phyloP scores from a whole-genome alignment of 2,329 filamentous ascomycete genomes.

The Allantophomopsis lycopodina region DNA sequence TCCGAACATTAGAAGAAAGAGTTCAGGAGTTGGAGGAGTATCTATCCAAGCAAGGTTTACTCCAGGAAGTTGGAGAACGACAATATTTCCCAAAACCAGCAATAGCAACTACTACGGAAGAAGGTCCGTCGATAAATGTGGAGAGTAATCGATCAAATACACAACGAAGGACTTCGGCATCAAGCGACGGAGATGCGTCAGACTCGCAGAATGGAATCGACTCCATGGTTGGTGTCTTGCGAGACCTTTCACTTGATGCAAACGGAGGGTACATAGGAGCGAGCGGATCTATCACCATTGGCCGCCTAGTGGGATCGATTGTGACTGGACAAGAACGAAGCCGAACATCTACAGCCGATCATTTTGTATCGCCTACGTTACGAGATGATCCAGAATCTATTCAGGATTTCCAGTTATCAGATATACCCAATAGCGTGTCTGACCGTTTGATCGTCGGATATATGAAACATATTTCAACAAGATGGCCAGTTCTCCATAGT shows the following conservation, averaged over 20 bases:
- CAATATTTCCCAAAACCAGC: too few species aligned
- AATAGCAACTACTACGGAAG: too few species aligned
- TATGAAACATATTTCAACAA: conserved; percentile 4
- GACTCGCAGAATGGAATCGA: background rate
- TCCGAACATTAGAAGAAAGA: background rate
- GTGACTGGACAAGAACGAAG: conserved; percentile 1
- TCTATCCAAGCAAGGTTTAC: too few species aligned
- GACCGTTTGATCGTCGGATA: conserved; percentile 2
- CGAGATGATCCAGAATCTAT: background rate
- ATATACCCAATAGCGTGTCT: conserved; percentile 1
- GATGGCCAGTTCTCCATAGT: conserved; percentile 1
- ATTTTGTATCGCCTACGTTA: background rate
- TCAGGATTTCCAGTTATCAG: background rate
- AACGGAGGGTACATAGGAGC: conserved; percentile 4
- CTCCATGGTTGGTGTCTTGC: conserved; percentile 2
- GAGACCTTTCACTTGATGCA: conserved; percentile 3
- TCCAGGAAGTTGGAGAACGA: too few species aligned
- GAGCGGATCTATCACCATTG: conserved; percentile 2
- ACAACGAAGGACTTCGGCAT: too few species aligned
- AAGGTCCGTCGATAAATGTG: too few species aligned
- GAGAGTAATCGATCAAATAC: too few species aligned
- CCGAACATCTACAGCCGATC: background rate
- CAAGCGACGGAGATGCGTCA: too few species aligned
- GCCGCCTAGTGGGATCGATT: conserved; percentile 2
- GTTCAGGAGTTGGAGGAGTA: background rate